Evolutionary conservation across 345 rosid species (phyloP), one percentile per base, ranked within the genome.

Genomic region (Populus alba): DNA sequence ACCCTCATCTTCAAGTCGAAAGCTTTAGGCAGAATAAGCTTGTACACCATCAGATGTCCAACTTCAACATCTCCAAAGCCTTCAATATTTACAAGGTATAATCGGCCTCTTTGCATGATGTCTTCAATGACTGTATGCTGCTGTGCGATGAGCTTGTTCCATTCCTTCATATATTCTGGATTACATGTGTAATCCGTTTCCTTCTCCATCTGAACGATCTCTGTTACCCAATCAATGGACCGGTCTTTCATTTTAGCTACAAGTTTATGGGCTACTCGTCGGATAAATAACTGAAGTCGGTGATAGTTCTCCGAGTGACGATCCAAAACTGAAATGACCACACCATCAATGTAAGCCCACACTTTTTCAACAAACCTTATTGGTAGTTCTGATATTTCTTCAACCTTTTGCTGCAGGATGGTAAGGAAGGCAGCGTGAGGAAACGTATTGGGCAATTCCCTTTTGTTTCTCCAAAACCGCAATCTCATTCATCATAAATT

Each of bases 121-220:
- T 25, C 37, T 1, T 41, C 61, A 8, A 72, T 1, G 65, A 87
- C 80, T 7, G 1, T 4, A 0, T 12, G 35, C 22, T 75, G 76
- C 27, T 25, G 66, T 29, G 31, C 71, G 75, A 82, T 67, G 9
- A 85, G 80, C 23, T n/a, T 25, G 47, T 76, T 80, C 79, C 81
- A 80, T 16, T 74, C 78, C 6, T 1, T 8, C 73, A 59, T 22
- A 66, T 84, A 87, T 27, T 82, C 87, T 1, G 88, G 83, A 76
- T 72, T 51, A n/a, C 85, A 80, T 0, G 88, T 85, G 66, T 78
- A 87, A 49, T 82, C 85, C 0, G 88, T 72, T 6, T 63, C 66
- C 81, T 80, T 84, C 77, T 87, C 90, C 86, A 84, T 87, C 9
- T 78, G 71, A 0, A 85, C 72, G 0, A 76, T 16, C 66, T 87